Evolutionary conservation across 2,329 filamentous ascomycete genomes (phyloP).

Genomic region (Neofusicoccum umdonicola): DNA sequence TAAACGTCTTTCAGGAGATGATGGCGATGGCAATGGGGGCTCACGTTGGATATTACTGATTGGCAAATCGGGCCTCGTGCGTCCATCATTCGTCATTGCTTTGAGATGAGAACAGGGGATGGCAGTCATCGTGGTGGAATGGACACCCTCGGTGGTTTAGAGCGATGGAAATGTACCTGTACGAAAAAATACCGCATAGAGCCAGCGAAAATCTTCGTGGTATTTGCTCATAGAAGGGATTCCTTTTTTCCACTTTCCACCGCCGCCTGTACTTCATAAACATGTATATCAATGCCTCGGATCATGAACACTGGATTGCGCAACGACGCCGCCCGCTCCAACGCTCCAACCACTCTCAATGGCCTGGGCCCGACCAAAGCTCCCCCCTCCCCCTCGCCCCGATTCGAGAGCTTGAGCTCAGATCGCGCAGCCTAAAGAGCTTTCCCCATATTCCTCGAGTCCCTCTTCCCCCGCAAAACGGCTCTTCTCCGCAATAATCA

Average conservation of each 20-base stretch:
- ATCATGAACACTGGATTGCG: not conserved
- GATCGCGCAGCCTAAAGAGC: not conserved
- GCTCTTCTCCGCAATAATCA: slow-evolving; percentile 7
- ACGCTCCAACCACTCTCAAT: slow-evolving; percentile 1
- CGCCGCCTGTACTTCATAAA: slow-evolving; percentile 8
- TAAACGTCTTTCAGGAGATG: slow-evolving; percentile 17
- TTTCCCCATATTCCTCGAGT: slow-evolving; percentile 5
- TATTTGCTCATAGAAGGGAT: slow-evolving; percentile 18
- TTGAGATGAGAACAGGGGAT: slow-evolving; percentile 12
- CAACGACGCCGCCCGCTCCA: not conserved
- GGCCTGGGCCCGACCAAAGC: not conserved
- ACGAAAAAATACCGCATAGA: slow-evolving; percentile 18
- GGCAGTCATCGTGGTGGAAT: slow-evolving; percentile 15
- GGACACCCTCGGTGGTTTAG: slow-evolving; percentile 11
- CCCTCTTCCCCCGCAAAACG: slow-evolving; percentile 4
- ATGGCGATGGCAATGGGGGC: slow-evolving; percentile 2
- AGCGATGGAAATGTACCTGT: slow-evolving; percentile 17
- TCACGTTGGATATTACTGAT: slow-evolving; percentile 5
- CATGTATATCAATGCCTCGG: slow-evolving; percentile 16
- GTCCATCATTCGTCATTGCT: slow-evolving; percentile 1
- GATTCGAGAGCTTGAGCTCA: slow-evolving; percentile 1
- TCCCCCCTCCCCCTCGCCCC: not conserved
- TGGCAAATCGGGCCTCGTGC: slow-evolving; percentile 15
- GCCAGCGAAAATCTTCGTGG: slow-evolving; percentile 17
- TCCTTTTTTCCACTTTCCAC: slow-evolving; percentile 12